These are phyloP conservation scores for Nannochloris sp. DNA, from an alignment of 139 green algal species.

Conservation along the genomic window DNA sequence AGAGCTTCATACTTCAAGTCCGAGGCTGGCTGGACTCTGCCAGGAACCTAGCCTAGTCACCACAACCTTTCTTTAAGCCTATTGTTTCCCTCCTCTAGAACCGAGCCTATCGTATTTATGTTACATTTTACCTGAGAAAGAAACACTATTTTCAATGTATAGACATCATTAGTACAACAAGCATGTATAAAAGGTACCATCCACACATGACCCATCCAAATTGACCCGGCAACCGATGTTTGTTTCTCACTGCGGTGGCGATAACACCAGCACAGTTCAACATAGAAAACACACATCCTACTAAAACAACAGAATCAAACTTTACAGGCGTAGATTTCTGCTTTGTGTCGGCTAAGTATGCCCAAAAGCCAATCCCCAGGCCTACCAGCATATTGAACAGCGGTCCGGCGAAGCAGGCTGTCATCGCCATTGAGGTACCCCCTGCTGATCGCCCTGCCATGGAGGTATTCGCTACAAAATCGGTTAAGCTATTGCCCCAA, in stretches of 20 bases:
- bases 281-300: constrained; percentile 52
- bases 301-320: constrained; percentile 46
- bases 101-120: too few relatives aligned
- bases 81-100: too few relatives aligned
- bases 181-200: constrained; percentile 61
- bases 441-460: constrained; percentile 54
- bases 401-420: constrained; percentile 83
- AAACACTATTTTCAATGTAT: too few relatives aligned
- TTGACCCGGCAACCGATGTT: constrained; percentile 37
- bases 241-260: constrained; percentile 35
- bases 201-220: constrained; percentile 63
- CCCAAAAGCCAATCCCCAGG: constrained; percentile 25
- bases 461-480: constrained; percentile 72
- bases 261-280: constrained; percentile 48
- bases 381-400: constrained; percentile 88
- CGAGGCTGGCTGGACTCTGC: too few relatives aligned
- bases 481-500: constrained; percentile 82
- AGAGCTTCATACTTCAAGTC: too few relatives aligned
- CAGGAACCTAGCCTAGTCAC: too few relatives aligned
- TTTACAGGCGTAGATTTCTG: constrained; percentile 9
- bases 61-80: too few relatives aligned
- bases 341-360: constrained; percentile 1
- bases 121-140: background rate
- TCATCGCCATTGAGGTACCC: constrained; percentile 71
- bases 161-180: too few relatives aligned